Evolutionary conservation across 2,329 filamentous ascomycete genomes (phyloP).

Genomic region (Acrocalymma vagum): DNA sequence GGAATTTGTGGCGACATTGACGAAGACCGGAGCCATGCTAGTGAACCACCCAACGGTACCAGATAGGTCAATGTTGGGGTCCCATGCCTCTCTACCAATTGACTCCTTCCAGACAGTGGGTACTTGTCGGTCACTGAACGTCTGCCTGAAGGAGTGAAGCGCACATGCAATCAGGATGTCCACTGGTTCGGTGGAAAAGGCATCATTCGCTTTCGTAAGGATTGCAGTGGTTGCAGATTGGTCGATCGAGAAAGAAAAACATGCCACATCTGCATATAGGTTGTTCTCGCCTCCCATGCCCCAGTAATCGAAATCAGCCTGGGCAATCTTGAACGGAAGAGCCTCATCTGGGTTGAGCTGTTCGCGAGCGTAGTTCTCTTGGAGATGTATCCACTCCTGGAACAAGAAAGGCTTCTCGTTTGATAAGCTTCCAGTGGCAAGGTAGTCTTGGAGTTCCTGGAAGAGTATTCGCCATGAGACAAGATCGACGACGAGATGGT

Average conservation of each 20-base stretch:
- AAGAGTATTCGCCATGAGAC: conserved; percentile 54
- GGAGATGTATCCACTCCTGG: conserved; percentile 6
- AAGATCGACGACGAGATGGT: conserved; percentile 48
- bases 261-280: no score
- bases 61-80: conserved; percentile 27
- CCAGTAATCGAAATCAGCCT: no score
- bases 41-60: conserved; percentile 28
- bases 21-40: conserved; percentile 20
- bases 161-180: conserved; percentile 60
- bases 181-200: conserved; percentile 58
- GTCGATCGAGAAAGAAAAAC: no score
- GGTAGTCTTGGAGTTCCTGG: conserved; percentile 44
- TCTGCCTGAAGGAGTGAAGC: conserved; percentile 53
- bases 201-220: conserved; percentile 37
- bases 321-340: no score
- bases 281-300: no score
- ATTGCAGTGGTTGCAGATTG: no score
- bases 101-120: no score
- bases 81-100: conserved; percentile 28
- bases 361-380: no score
- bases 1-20: no score
- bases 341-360: no score
- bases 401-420: conserved; percentile 16
- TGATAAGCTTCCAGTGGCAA: no score
- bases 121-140: conserved; percentile 22